Evolutionary conservation across 768 basidiomycete genomes (phyloP).

Genomic region (Russula earlei): DNA sequence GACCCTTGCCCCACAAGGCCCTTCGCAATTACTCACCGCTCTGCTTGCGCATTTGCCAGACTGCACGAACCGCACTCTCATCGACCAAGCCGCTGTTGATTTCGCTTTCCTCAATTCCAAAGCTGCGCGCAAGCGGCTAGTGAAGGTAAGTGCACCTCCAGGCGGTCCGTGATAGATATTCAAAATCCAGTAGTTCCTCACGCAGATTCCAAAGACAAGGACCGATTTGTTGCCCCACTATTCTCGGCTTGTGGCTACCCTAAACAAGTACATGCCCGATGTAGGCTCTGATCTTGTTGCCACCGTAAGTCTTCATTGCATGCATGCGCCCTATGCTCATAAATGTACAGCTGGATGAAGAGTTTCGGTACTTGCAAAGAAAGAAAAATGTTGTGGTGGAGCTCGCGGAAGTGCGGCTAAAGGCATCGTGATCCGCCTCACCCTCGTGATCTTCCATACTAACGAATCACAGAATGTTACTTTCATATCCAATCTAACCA

Average conservation of each 20-base stretch:
- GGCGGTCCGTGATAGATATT: not conserved
- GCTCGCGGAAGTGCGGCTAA: constrained; percentile 72
- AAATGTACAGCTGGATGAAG: constrained; percentile 74
- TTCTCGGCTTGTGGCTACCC: constrained; percentile 76
- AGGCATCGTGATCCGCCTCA: constrained; percentile 38
- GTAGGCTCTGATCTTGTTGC: constrained; percentile 75
- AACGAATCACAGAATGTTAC: constrained; percentile 57
- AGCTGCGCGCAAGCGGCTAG: constrained; percentile 83
- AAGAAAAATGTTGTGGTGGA: constrained; percentile 93
- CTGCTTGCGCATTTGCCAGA: constrained; percentile 87
- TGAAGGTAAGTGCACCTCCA: constrained; percentile 46
- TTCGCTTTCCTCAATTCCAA: constrained; percentile 97
- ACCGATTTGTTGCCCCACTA: constrained; percentile 91
- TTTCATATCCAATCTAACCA: constrained; percentile 88
- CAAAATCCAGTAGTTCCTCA: constrained; percentile 49
- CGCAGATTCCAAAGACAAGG: constrained; percentile 77
- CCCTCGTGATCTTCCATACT: not conserved
- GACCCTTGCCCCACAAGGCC: constrained; percentile 75
- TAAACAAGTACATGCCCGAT: constrained; percentile 91
- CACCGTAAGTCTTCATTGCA: constrained; percentile 40
- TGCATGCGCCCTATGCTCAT: not conserved
- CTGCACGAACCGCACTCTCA: constrained; percentile 79
- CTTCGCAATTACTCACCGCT: constrained; percentile 85
- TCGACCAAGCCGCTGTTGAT: constrained; percentile 92
- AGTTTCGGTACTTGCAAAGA: constrained; percentile 88